These are phyloP conservation scores for Takakia lepidozioides DNA, from an alignment of 225 moss, liverwort and hornwort genomes.

Conservation along the genomic window DNA sequence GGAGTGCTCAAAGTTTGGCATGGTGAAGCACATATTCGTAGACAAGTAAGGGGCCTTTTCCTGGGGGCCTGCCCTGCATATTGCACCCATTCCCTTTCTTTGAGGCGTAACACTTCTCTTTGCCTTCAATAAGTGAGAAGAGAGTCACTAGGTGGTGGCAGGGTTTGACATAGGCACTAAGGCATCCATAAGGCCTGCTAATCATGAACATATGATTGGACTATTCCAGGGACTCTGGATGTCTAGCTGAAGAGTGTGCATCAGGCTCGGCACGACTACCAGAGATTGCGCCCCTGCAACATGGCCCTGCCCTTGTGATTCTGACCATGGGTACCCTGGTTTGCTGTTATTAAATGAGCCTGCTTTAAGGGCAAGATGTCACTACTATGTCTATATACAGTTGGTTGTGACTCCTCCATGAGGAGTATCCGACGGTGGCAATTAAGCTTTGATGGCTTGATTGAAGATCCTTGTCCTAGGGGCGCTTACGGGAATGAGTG, in stretches of 20 bases:
- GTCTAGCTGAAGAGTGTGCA: constrained; percentile 74
- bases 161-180: constrained; percentile 12
- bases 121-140: constrained; percentile 32
- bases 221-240: constrained; percentile 79
- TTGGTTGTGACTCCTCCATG: too few species aligned
- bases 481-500: too few species aligned
- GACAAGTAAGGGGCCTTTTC: constrained; percentile 73
- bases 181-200: constrained; percentile 62
- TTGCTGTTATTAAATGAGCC: constrained; percentile 17
- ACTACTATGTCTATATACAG: too few species aligned
- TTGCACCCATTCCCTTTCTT: constrained; percentile 26
- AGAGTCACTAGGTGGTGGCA: constrained; percentile 28
- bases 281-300: constrained; percentile 53
- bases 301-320: constrained; percentile 40
- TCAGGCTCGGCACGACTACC: constrained; percentile 65
- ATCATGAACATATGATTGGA: constrained; percentile 74
- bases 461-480: too few species aligned
- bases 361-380: too few species aligned
- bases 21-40: constrained; percentile 95
- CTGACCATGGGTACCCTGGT: constrained; percentile 38
- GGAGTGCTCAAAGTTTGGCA: constrained; percentile 96
- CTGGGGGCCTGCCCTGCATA: constrained; percentile 3
- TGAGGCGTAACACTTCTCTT: constrained; percentile 28
- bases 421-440: too few species aligned
- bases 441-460: too few species aligned